Conservation (phyloP, 768 basidiomycete species). For the Podaxis carcinomalis region DNA sequence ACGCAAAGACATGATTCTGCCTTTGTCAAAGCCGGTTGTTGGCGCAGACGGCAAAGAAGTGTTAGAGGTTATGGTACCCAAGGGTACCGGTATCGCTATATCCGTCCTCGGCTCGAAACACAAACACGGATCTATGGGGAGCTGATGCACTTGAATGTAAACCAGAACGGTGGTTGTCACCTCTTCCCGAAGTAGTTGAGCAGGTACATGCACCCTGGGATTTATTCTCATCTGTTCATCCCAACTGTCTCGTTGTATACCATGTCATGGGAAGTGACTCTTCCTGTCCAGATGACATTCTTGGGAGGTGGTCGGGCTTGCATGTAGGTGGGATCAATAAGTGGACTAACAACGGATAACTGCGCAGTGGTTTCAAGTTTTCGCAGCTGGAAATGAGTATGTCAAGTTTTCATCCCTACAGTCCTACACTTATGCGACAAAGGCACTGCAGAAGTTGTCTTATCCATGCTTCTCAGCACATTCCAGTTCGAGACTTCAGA, state of each 20-base stretch:
- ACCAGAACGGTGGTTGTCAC: conserved; percentile 32
- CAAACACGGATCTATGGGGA: conserved; percentile 29
- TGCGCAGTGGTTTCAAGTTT: conserved; percentile 12
- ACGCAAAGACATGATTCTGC: conserved; percentile 33
- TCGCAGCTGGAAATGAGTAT: conserved; percentile 11
- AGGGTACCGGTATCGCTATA: conserved; percentile 32
- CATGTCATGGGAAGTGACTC: not conserved
- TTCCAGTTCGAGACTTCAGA: conserved; percentile 20
- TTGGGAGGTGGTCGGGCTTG: not conserved
- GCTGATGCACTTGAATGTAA: conserved; percentile 30
- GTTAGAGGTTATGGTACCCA: conserved; percentile 32
- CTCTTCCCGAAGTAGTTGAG: conserved; percentile 26
- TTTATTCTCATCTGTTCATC: conserved; percentile 14
- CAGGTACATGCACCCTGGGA: conserved; percentile 7
- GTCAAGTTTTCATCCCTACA: not conserved
- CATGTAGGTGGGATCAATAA: not conserved
- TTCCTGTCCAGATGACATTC: conserved; percentile 1
- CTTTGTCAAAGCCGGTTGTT: conserved; percentile 33
- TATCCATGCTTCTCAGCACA: conserved; percentile 18
- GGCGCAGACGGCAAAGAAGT: conserved; percentile 33
- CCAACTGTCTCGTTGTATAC: too few relatives aligned
- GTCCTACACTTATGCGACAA: not conserved
- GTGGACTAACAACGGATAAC: not conserved
- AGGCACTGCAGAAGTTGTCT: conserved; percentile 17
- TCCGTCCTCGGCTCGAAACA: conserved; percentile 30